phyloP scores from a whole-genome alignment of 257 asterid genomes.

The Penstemon davidsonii region DNA sequence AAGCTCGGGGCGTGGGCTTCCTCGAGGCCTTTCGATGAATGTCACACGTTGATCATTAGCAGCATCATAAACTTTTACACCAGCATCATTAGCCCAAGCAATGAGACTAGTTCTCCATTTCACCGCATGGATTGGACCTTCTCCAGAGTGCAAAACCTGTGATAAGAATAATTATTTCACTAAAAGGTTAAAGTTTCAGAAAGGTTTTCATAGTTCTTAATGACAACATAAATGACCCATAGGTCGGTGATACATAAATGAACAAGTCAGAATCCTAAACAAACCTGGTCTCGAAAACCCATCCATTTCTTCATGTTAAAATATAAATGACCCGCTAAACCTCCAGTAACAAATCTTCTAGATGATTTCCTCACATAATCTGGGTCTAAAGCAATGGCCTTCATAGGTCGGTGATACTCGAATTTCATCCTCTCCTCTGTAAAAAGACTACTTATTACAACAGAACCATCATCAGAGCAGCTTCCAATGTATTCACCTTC shows the following conservation, averaged over 20 bases:
- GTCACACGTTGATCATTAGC: conserved; percentile 89
- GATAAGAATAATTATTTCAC: conserved; percentile 31
- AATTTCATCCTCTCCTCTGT: conserved; percentile 85
- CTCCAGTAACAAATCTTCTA: conserved; percentile 94
- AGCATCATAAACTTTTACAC: conserved; percentile 97
- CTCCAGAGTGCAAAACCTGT: conserved; percentile 96
- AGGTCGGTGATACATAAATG: no score
- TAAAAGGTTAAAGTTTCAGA: conserved; percentile 27
- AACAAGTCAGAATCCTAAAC: conserved; percentile 31
- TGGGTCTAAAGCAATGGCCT: conserved; percentile 94
- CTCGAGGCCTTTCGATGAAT: conserved; percentile 90
- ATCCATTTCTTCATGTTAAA: conserved; percentile 89
- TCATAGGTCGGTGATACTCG: conserved; percentile 97
- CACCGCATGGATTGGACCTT: conserved; percentile 95
- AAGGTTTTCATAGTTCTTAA: conserved; percentile 24
- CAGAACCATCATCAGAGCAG: conserved; percentile 99
- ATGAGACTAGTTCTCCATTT: conserved; percentile 92
- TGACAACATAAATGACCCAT: conserved; percentile 25
- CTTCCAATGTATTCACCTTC: conserved; percentile 99
- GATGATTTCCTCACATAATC: conserved; percentile 86
- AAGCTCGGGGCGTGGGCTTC: conserved; percentile 94
- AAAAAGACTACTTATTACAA: conserved; percentile 84
- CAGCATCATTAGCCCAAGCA: conserved; percentile 99
- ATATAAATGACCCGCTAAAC: conserved; percentile 92
- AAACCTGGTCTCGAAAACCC: conserved; percentile 95